Evolutionary conservation across 1,284 basidiomycete species (phyloP).

Genomic region (Puccinia polysora): DNA sequence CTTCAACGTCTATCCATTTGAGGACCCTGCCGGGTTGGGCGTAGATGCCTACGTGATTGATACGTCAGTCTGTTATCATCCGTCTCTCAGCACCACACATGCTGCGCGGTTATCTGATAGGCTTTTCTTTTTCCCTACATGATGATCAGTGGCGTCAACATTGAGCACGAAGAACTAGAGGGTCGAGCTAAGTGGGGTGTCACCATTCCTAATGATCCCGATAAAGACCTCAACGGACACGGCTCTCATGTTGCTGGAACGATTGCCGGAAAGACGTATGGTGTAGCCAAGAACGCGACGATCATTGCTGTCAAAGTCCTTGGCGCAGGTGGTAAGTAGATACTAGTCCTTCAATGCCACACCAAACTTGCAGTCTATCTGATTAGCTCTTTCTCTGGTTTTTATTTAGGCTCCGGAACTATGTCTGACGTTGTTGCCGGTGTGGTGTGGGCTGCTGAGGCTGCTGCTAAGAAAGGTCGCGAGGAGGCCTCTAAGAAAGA

Average conservation of each 20-base stretch:
- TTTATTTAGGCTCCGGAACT: conserved; percentile 77
- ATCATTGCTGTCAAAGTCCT: conserved; percentile 97
- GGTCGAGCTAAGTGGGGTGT: conserved; percentile 77
- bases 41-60: conserved; percentile 73
- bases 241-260: conserved; percentile 71
- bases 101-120: not conserved
- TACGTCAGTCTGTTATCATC: conserved; percentile 51
- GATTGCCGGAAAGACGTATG: conserved; percentile 69
- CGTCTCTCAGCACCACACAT: not conserved
- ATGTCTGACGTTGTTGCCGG: conserved; percentile 92
- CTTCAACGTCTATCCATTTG: conserved; percentile 80
- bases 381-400: not conserved
- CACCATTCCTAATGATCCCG: conserved; percentile 76
- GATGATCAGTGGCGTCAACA: conserved; percentile 89
- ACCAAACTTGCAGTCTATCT: not conserved
- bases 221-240: conserved; percentile 66
- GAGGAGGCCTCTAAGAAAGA: conserved; percentile 66
- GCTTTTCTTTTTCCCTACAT: conserved; percentile 63
- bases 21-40: conserved; percentile 72
- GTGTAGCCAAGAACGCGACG: conserved; percentile 89
- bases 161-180: conserved; percentile 78
- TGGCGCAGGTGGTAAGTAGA: conserved; percentile 56
- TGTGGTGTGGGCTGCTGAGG: conserved; percentile 73
- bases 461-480: conserved; percentile 60
- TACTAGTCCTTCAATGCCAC: not conserved